Conservation (phyloP, 2,329 filamentous ascomycete species). For the Fusarium sulawesiense region DNA sequence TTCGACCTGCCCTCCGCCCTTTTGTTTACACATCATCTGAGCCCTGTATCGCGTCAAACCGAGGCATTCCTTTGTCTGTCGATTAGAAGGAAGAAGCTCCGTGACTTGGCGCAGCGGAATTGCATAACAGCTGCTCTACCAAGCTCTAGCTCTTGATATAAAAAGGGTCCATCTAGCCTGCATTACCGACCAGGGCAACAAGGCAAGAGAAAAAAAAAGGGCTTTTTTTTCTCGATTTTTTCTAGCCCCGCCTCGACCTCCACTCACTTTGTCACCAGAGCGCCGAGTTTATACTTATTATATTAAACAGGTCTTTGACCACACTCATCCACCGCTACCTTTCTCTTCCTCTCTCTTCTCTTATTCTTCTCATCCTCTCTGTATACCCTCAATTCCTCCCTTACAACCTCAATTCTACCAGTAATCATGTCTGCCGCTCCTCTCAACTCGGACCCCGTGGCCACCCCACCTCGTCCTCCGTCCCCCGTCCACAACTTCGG, state of each 20-base stretch:
- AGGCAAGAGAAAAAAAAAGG: constrained; percentile 16
- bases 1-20: constrained; percentile 26
- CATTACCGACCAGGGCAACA: constrained; percentile 19
- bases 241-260: constrained; percentile 32
- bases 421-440: constrained; percentile 42
- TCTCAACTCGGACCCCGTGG: constrained; percentile 64
- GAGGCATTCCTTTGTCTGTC: constrained; percentile 19
- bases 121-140: constrained; percentile 20
- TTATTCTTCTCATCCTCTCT: background rate
- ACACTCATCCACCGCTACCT: constrained; percentile 14
- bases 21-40: constrained; percentile 31
- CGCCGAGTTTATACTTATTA: constrained; percentile 32
- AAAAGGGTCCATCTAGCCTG: constrained; percentile 31
- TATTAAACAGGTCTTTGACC: constrained; percentile 26
- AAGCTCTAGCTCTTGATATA: constrained; percentile 39
- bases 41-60: constrained; percentile 43
- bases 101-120: constrained; percentile 30
- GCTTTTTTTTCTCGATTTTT: constrained; percentile 25
- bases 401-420: background rate
- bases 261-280: constrained; percentile 24
- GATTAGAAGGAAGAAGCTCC: background rate
- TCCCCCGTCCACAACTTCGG: constrained; percentile 86
- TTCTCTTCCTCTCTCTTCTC: background rate
- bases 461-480: constrained; percentile 77
- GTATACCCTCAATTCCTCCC: background rate